Conservation (phyloP, 164 flowering plant species). For the Annona squamosa region DNA sequence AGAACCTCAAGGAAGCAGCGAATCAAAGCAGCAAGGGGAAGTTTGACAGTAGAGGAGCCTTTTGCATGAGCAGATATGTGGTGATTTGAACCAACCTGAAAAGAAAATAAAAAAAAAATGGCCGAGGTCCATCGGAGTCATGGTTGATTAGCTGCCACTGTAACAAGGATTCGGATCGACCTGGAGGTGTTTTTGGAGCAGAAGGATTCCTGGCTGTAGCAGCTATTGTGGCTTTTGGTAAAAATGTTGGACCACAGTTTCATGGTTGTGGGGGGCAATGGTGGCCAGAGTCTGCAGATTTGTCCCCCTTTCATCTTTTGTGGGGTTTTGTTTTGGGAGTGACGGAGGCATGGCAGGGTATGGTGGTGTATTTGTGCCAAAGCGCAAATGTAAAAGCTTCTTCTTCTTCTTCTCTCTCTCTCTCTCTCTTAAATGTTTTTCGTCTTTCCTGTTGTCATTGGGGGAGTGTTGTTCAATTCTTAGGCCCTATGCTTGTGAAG, state of each 20-base stretch:
- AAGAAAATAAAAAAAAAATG: neutral
- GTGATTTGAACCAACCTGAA: neutral
- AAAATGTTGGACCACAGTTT: neutral
- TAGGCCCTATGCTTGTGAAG: neutral
- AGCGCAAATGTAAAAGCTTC: neutral
- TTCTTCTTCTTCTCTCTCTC: neutral
- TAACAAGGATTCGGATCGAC: neutral
- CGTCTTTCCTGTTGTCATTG: no score
- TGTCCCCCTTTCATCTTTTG: neutral
- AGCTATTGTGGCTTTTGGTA: neutral
- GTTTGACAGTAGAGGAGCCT: neutral
- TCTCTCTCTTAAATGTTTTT: no score
- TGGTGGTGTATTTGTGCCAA: neutral
- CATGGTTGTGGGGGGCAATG: neutral
- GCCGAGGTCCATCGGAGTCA: neutral
- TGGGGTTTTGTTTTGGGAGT: conserved; percentile 1
- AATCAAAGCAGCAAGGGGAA: conserved; percentile 6
- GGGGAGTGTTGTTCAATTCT: neutral
- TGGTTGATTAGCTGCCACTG: conserved; percentile 1
- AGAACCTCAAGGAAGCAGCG: neutral
- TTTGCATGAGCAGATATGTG: neutral
- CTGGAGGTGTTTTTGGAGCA: neutral
- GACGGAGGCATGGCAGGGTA: neutral
- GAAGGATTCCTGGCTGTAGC: neutral
- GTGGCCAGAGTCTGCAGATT: neutral